phyloP scores from a whole-genome alignment of 176 grass and related monocot genomes.

The Avena eriantha region DNA sequence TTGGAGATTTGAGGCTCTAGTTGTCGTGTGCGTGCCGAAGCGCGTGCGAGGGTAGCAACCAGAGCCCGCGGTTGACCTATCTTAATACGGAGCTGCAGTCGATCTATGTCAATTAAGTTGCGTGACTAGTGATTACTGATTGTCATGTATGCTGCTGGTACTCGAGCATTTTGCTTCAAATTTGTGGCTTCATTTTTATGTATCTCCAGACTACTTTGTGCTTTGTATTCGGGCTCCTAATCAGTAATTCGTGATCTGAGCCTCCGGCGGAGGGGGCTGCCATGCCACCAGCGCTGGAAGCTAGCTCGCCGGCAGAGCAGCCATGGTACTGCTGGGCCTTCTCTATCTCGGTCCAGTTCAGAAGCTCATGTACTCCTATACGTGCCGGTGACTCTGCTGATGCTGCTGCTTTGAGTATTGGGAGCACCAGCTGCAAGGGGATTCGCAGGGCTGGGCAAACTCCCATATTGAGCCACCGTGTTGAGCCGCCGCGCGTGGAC shows the following conservation, averaged over 20 bases:
- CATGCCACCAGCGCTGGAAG: no score
- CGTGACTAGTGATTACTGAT: not conserved
- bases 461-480: no score
- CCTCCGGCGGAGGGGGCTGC: not conserved
- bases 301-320: no score
- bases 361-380: no score
- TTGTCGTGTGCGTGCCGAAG: not conserved
- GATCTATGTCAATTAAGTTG: not conserved
- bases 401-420: no score
- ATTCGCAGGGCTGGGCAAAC: not conserved
- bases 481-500: no score
- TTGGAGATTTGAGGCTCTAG: not conserved
- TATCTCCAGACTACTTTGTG: not conserved
- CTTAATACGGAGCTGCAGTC: not conserved
- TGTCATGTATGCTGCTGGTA: slow-evolving; percentile 9
- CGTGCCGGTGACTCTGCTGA: no score
- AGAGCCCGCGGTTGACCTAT: not conserved
- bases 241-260: not conserved
- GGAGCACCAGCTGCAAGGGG: not conserved
- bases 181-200: not conserved
- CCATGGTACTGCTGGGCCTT: not conserved
- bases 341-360: not conserved
- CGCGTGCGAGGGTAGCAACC: not conserved
- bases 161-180: not conserved
- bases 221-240: not conserved